A percentile compares a stretch with the other conserved stretches of the same genome.
Conservation (phyloP, 2,329 filamentous ascomycete genomes). For the Coleophoma crateriformis region DNA sequence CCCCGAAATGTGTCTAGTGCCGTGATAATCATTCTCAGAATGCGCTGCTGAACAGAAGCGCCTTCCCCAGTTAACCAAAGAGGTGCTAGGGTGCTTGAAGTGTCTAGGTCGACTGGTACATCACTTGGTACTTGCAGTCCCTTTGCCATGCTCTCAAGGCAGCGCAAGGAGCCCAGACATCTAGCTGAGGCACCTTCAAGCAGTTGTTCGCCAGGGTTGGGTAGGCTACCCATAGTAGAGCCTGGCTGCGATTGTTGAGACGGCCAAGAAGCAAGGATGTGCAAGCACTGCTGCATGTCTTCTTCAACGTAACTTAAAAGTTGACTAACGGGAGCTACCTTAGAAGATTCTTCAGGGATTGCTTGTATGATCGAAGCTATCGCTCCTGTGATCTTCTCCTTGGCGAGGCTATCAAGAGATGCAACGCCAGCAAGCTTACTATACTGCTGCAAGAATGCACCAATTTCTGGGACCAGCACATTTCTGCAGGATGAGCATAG, state of each 20-base stretch:
- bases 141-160: slow-evolving; percentile 64
- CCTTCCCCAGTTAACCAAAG: slow-evolving; percentile 45
- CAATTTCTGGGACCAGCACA: slow-evolving; percentile 61
- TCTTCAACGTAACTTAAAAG: slow-evolving; percentile 56
- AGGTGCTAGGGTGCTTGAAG: slow-evolving; percentile 32
- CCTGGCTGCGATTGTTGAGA: background rate
- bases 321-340: slow-evolving; percentile 46
- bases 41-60: slow-evolving; percentile 41
- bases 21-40: slow-evolving; percentile 44
- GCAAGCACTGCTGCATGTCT: slow-evolving; percentile 46
- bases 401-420: slow-evolving; percentile 62
- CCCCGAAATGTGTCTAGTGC: slow-evolving; percentile 47
- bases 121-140: slow-evolving; percentile 67
- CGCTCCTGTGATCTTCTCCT: slow-evolving; percentile 68
- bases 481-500: slow-evolving; percentile 72
- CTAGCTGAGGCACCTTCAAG: slow-evolving; percentile 31
- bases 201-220: background rate
- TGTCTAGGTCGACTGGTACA: slow-evolving; percentile 61
- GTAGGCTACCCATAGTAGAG: background rate
- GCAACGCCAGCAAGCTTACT: slow-evolving; percentile 51
- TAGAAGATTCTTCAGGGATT: slow-evolving; percentile 50
- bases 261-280: slow-evolving; percentile 5
- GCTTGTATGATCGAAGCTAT: slow-evolving; percentile 75
- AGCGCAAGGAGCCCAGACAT: slow-evolving; percentile 49
- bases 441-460: slow-evolving; percentile 68